Evolutionary conservation across 495 filamentous ascomycete species (phyloP).

Genomic region (Neurospora sp.): DNA sequence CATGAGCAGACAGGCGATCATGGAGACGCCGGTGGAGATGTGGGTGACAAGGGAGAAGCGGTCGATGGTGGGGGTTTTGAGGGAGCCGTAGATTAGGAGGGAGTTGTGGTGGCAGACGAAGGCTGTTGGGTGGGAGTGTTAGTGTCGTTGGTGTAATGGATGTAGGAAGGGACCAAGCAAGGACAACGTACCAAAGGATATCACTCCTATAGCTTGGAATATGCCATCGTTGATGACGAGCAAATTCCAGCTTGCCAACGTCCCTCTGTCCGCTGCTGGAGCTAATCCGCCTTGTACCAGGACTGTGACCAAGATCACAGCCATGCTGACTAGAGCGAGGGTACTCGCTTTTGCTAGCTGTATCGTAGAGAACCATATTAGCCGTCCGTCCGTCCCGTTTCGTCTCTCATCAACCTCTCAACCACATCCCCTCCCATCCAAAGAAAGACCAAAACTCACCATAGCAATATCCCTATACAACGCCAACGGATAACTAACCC

Average conservation of each 20-base stretch:
- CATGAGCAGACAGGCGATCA: conserved; percentile 81
- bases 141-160: conserved; percentile 9
- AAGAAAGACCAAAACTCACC: conserved; percentile 37
- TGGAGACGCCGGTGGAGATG: conserved; percentile 78
- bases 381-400: not conserved
- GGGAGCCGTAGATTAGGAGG: conserved; percentile 91
- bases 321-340: conserved; percentile 83
- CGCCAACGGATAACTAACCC: conserved; percentile 84
- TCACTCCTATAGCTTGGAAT: conserved; percentile 93
- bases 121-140: conserved; percentile 52
- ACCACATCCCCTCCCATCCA: not conserved
- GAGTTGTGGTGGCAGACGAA: conserved; percentile 96
- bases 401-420: not conserved
- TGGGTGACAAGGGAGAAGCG: conserved; percentile 88
- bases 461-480: conserved; percentile 96
- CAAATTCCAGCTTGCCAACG: conserved; percentile 47
- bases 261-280: conserved; percentile 57
- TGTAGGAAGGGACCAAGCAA: too few relatives aligned
- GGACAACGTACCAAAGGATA: conserved; percentile 70
- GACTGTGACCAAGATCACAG: conserved; percentile 79
- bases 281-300: conserved; percentile 72
- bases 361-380: not conserved
- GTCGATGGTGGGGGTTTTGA: conserved; percentile 88
- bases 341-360: conserved; percentile 93
- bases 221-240: conserved; percentile 73